A percentile compares a stretch with the other conserved stretches of the same genome.
These are phyloP conservation scores for Coemansia sp. DNA, from an alignment of 192 early-diverging fungal species.

Conservation along the genomic window DNA sequence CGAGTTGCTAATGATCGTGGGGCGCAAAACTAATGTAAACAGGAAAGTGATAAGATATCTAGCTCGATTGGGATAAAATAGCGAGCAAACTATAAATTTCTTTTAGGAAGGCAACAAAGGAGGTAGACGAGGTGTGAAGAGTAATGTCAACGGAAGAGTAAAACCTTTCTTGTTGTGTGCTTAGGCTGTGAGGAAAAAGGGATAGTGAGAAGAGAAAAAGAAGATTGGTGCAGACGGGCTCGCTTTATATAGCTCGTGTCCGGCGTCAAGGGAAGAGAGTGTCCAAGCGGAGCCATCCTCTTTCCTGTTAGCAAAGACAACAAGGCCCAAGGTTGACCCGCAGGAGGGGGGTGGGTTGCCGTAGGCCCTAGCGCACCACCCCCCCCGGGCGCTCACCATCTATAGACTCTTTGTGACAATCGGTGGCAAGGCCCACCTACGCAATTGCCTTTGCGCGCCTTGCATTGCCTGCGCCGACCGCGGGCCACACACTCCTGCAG, in stretches of 20 bases:
- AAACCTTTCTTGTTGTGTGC: slow-evolving; percentile 2
- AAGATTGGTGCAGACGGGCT: neutral
- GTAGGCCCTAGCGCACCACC: slow-evolving; percentile 4
- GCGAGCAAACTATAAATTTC: slow-evolving; percentile 9
- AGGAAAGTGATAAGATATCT: neutral
- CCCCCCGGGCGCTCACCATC: neutral
- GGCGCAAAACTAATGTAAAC: neutral
- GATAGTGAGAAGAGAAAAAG: slow-evolving; percentile 5
- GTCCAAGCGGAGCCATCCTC: slow-evolving; percentile 4
- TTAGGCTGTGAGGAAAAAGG: slow-evolving; percentile 1
- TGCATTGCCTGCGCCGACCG: slow-evolving; percentile 8
- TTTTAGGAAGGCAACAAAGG: slow-evolving; percentile 7
- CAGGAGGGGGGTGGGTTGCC: slow-evolving; percentile 5
- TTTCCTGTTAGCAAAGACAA: slow-evolving; percentile 6
- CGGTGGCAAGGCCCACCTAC: slow-evolving; percentile 3
- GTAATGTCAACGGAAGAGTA: neutral
- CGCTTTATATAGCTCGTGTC: slow-evolving; percentile 4
- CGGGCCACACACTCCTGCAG: slow-evolving; percentile 8
- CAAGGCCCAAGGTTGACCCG: neutral
- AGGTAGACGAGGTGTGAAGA: neutral
- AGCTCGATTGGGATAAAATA: slow-evolving; percentile 6
- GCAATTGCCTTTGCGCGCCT: slow-evolving; percentile 8
- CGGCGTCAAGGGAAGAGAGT: slow-evolving; percentile 5
- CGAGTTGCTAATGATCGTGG: slow-evolving; percentile 2
- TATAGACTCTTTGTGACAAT: slow-evolving; percentile 8